phyloP scores from a whole-genome alignment of 306 rosid species.

The Malus domestica region ASM211411v1 NC_041802.1:19525001-19525500 shows the following conservation, averaged over 20 bases:
- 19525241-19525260: background rate
- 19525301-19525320: too few species aligned
- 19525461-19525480: too few species aligned
- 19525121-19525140: background rate
- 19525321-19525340: rapidly evolving
- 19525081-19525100: background rate
- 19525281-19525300: background rate
- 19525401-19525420: too few species aligned
- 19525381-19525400: too few species aligned
- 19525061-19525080: background rate
- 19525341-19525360: too few species aligned
- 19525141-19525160: background rate
- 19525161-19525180: background rate
- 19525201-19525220: background rate
- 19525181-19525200: background rate
- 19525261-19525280: background rate
- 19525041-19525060: background rate
- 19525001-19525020: background rate
- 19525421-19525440: rapidly evolving
- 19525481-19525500: too few species aligned
- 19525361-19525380: too few species aligned
- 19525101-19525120: background rate
- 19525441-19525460: too few species aligned
- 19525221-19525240: background rate
- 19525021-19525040: background rate